Evolutionary conservation across 257 asterid species (phyloP), one percentile per base, ranked within the genome.

Genomic region (Scutellaria minor): DNA sequence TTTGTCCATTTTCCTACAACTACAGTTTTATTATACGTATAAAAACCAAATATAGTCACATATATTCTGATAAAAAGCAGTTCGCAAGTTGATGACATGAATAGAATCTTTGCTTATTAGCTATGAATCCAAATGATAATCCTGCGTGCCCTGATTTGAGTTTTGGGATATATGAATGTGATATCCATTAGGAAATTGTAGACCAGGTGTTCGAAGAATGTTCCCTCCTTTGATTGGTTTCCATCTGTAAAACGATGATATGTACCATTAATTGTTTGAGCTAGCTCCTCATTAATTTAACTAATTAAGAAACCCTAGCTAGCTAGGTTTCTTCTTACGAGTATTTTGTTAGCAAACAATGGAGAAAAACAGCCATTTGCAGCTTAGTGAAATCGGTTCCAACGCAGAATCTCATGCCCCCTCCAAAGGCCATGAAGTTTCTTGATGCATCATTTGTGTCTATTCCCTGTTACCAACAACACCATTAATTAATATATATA

Each of bases 391-490:
- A 93, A 53, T 93, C 97, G 59, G 98, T 82, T 62, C 98, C 98
- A 7, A 93, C 95, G 68, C 98, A 93, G 68, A 93, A 88, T 72
- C 97, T 81, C 96, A 93, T 85, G 39, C 97, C 98, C 6, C 98
- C 98, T 74, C 93, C 98, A 67, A 90, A 90, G 53, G 98, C 98
- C 96, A 93, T 90, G 89, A 93, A 93, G 71, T 90, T 88, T 87
- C 79, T 89, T n/a, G 98, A 78, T 71, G 96, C 96, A 31, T 86
- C 87, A 71, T 87, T 85, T 41, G 85, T 75, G 81, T 85, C 90
- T 65, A 82, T 48, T 72, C 90, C 97, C 98, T 93, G 83, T 62
- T 31, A 31, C 37, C 37, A 31, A 4, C 37, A 27, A 74, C 20
- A 56, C 65, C 31, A 46, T 22, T 55, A 55, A 15, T 52, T 52